Evolutionary conservation across 257 asterid species (phyloP), one percentile per base, ranked within the genome.

Genomic region (Lavandula angustifolia): DNA sequence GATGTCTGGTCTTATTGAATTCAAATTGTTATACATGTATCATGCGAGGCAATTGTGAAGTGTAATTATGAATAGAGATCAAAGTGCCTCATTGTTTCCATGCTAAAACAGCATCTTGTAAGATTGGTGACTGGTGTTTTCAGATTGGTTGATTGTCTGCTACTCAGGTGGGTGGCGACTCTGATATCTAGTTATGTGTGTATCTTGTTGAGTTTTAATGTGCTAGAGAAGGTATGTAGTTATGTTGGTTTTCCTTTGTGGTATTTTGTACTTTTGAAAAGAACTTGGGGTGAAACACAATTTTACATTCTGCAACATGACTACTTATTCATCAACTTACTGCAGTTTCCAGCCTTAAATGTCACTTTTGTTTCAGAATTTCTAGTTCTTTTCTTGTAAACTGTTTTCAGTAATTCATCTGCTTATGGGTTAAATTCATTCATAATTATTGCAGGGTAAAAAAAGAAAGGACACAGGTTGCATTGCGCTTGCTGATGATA

Each of bases 401-500:
- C 12, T 4, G n/a, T 38, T 9, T 4, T 3, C 16, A 1, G 34
- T 4, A 8, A 46, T 9, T 16, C 32, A 9, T 37, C 34, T 60
- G 31, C 47, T 35, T 22, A 50, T 54, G 40, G 14, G 10, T 7
- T 63, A 12, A 48, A 50, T 57, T 44, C 53, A 0, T 44, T 70
- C n/a, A 35, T 57, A 35, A 34, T 41, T 48, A 11, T 3, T 54
- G 40, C 60, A 88, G 96, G 96, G 96, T 8, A 88, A 88, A 87
- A 85, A 88, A 72, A 78, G 94, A 59, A 88, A 65, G 74, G 94
- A 85, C 63, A 85, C 94, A 40, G 64, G 85, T 41, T 83, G 89
- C 80, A 85, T 85, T 64, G 91, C 89, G 60, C 88, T 87, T 79
- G 91, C 88, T 58, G 94, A 87, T 65, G 96, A 87, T 6, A 73